Conservation (phyloP, 306 rosid species). For the Crataegus laevigata region DNA sequence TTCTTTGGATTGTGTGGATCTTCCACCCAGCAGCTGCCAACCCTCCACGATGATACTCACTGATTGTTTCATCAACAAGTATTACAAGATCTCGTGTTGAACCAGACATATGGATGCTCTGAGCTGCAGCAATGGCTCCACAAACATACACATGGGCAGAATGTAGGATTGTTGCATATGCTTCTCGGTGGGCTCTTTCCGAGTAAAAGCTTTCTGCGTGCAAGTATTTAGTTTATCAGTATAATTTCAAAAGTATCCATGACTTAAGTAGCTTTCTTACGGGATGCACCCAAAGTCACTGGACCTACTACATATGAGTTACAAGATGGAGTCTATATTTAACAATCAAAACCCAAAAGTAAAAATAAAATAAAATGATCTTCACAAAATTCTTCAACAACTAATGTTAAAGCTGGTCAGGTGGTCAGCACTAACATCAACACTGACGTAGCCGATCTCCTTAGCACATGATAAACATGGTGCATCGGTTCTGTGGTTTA, state of each 20-base stretch:
- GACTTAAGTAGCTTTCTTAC: not conserved
- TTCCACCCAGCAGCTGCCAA: conserved; percentile 97
- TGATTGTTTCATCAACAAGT: conserved; percentile 81
- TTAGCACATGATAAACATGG: not conserved
- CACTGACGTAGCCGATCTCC: not conserved
- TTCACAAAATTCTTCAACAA: not conserved
- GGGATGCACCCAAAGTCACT: not conserved
- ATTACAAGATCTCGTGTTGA: conserved; percentile 84
- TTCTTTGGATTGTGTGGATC: conserved; percentile 68
- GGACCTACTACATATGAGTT: not conserved
- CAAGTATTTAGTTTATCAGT: not conserved
- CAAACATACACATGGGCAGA: conserved; percentile 91
- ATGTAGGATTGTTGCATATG: conserved; percentile 92
- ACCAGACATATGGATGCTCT: conserved; percentile 86
- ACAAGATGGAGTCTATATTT: not conserved
- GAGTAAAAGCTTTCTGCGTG: not conserved
- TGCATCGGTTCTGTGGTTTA: not conserved
- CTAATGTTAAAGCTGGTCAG: not conserved
- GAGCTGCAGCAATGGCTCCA: conserved; percentile 94
- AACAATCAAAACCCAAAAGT: not conserved
- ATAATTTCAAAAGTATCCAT: not conserved
- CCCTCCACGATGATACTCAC: conserved; percentile 75
- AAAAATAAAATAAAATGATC: not conserved
- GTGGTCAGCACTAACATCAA: not conserved
- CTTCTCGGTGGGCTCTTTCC: conserved; percentile 40